Evolutionary conservation across 176 grass and related monocot genomes (phyloP), one percentile per base, ranked within the genome.

Genomic region (Ampelocalamus luodianensis): DNA sequence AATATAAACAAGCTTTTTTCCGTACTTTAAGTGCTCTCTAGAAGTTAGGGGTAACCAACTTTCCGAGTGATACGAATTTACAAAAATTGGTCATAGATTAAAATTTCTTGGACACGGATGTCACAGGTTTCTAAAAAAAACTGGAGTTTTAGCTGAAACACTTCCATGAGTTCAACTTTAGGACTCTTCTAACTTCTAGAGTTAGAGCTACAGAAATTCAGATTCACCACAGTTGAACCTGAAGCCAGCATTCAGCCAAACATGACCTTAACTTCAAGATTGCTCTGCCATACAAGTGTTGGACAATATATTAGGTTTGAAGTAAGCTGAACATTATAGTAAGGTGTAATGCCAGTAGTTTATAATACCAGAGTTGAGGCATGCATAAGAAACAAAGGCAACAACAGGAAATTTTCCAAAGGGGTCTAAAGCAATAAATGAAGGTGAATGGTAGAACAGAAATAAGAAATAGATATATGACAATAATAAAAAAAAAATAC

Each of bases 401-500:
- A 27, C 15, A 69, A 15, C 1, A 38, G 53, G 60, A 68, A 49
- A 17, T 34, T 49, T 37, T 72, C 15, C 6, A 15, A 65, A 72
- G 22, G 56, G 45, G 42, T 78, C 26, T 20, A 79, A 72, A 29
- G 5, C 45, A 26, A 36, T 55, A 17, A 51, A 74, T 60, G 11
- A 71, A 55, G 40, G 48, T 53, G 43, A 49, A 80, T 27, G 17
- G 3, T 36, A 51, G 18, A 84, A 32, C 56, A 61, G 12, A 83
- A 82, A 76, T 23, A 49, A 15, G 24, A 42, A 64, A 44, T 64
- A 23, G 24, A 72, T 82, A 67, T 79, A 62, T 55, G 16, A 76
- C 34, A 62, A 37, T 23, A 82, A 54, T 42, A 70, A 2, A 68
- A 76, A 26, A 83, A 42, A 83, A 77, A 5, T 95, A 99, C 93